phyloP scores from a whole-genome alignment of 169 alveolate species.

The Eimeria acervulina region DNA sequence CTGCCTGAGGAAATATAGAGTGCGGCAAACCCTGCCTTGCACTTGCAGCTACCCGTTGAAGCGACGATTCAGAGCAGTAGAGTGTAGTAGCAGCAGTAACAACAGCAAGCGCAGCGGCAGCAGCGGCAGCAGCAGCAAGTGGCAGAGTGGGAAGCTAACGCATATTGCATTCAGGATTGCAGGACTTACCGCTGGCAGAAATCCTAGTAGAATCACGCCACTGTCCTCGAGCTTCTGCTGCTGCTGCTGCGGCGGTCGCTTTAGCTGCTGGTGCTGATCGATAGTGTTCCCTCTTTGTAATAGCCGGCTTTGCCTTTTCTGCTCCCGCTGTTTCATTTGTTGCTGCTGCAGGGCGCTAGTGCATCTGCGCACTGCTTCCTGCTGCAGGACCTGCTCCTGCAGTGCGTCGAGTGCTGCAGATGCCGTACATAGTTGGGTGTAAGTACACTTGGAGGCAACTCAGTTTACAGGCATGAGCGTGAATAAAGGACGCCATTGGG shows the following conservation, averaged over 20 bases:
- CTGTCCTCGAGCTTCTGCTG: conserved; percentile 32
- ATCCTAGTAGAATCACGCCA: conserved; percentile 2
- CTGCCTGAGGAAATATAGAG: background rate
- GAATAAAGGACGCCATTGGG: background rate
- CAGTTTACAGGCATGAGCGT: background rate
- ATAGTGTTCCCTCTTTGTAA: background rate
- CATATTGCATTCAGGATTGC: background rate
- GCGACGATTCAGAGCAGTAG: background rate
- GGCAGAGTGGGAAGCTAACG: background rate
- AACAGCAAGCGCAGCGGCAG: background rate
- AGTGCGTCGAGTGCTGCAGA: conserved; percentile 67
- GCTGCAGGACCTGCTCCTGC: conserved; percentile 55
- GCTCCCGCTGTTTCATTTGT: conserved; percentile 39
- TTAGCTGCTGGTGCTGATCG: conserved; percentile 26
- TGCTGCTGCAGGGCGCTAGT: conserved; percentile 55
- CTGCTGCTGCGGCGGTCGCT: conserved; percentile 43
- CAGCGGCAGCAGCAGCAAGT: background rate
- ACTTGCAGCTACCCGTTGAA: background rate
- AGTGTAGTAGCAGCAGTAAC: background rate
- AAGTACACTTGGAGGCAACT: background rate
- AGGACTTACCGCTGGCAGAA: conserved; percentile 6
- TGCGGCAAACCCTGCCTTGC: background rate
- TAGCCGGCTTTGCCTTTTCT: conserved; percentile 15
- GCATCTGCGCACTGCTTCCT: conserved; percentile 50
- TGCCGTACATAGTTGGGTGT: conserved; percentile 7